Conservation (phyloP, 352 stramenopile genomes). For the Phytophthora brassicae region DNA sequence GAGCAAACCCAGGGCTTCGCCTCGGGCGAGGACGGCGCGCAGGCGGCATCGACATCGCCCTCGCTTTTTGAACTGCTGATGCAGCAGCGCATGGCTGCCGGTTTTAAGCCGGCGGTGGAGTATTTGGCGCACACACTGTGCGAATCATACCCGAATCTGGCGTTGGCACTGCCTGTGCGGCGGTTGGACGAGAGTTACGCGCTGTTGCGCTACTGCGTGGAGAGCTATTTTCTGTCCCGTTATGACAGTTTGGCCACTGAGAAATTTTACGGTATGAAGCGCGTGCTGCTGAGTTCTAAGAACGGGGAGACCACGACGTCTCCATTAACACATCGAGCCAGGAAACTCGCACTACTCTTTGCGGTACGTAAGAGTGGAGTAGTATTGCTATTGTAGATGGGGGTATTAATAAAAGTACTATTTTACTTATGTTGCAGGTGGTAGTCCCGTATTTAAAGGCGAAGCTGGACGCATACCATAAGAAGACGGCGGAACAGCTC, state of each 20-base stretch:
- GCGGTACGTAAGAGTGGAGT: conserved; percentile 36
- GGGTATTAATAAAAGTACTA: neutral
- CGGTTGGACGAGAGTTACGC: conserved; percentile 82
- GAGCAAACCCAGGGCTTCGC: conserved; percentile 80
- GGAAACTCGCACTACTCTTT: conserved; percentile 59
- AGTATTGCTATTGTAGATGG: neutral
- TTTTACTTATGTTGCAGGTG: conserved; percentile 37
- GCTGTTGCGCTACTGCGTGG: conserved; percentile 55
- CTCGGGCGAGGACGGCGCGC: conserved; percentile 8
- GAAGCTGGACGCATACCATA: conserved; percentile 72
- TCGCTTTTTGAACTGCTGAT: conserved; percentile 89
- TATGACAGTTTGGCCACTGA: conserved; percentile 82
- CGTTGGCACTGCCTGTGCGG: conserved; percentile 51
- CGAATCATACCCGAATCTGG: conserved; percentile 73
- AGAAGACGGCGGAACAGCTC: conserved; percentile 42
- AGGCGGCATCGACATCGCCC: conserved; percentile 26
- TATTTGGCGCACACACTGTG: conserved; percentile 75
- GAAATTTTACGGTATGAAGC: conserved; percentile 88
- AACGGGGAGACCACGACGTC: conserved; percentile 23
- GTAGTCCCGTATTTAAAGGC: conserved; percentile 78
- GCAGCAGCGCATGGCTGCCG: conserved; percentile 80
- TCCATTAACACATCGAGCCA: conserved; percentile 45
- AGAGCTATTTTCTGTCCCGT: conserved; percentile 73
- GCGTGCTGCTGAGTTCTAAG: conserved; percentile 44
- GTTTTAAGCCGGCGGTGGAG: conserved; percentile 75